Conservation (phyloP, 768 basidiomycete genomes). For the Rhizopogon rudus region DNA sequence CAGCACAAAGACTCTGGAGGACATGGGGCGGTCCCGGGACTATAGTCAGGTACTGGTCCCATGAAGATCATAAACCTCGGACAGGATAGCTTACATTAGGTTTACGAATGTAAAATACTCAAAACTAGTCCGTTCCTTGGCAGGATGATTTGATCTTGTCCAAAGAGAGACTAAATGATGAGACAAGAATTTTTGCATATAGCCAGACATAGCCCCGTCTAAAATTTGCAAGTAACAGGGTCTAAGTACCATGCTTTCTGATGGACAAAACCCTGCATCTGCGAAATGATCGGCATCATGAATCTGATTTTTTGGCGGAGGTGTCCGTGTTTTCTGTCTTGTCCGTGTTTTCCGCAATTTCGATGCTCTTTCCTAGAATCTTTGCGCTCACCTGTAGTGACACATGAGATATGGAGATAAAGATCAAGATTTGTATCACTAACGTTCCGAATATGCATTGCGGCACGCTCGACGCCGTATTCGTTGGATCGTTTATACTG, state of each 20-base stretch:
- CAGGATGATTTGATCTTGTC: neutral
- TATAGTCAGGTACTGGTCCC: neutral
- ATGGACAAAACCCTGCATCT: neutral
- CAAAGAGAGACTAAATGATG: neutral
- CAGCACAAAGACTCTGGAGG: neutral
- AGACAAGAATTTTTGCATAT: neutral
- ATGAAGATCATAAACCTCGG: neutral
- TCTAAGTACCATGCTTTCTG: neutral
- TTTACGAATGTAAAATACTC: neutral
- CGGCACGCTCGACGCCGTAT: slow-evolving; percentile 76
- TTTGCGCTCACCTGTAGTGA: slow-evolving; percentile 68
- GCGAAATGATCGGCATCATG: slow-evolving; percentile 13
- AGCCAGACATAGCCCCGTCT: neutral
- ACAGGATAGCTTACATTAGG: neutral
- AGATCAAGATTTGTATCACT: slow-evolving; percentile 17
- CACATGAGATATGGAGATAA: slow-evolving; percentile 10
- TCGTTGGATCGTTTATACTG: slow-evolving; percentile 79
- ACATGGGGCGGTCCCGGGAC: neutral
- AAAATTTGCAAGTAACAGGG: neutral
- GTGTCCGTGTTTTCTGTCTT: slow-evolving; percentile 30
- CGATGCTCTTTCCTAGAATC: slow-evolving; percentile 61
- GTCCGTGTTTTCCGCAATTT: slow-evolving; percentile 35
- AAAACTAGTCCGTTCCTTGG: neutral
- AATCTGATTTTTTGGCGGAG: slow-evolving; percentile 19
- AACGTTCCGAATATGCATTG: slow-evolving; percentile 81